phyloP scores from a whole-genome alignment of 768 basidiomycete genomes.

The Exsudoporus frostii region DNA sequence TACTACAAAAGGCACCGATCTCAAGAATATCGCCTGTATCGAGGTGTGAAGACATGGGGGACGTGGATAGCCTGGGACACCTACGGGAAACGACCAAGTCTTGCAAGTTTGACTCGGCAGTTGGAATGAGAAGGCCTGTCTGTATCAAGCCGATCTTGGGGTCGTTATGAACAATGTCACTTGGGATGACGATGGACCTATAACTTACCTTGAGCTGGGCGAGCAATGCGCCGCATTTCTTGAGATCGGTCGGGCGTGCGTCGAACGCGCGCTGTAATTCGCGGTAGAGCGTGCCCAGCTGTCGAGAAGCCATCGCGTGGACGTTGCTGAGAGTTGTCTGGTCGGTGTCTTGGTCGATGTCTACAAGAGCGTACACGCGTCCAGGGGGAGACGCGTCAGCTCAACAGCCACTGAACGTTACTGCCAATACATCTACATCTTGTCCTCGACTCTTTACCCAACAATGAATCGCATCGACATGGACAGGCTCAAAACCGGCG shows the following conservation, averaged over 20 bases:
- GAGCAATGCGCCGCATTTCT: slow-evolving; percentile 60
- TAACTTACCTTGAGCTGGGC: slow-evolving; percentile 68
- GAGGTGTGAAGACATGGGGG: neutral
- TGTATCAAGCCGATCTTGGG: slow-evolving; percentile 73
- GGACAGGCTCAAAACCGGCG: slow-evolving; percentile 85
- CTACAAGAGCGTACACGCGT: slow-evolving; percentile 29
- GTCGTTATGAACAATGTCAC: neutral
- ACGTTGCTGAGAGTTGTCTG: neutral
- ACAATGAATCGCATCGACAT: slow-evolving; percentile 73
- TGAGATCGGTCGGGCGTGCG: slow-evolving; percentile 62
- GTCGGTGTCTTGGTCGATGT: no score
- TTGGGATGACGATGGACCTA: neutral
- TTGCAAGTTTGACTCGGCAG: slow-evolving; percentile 54
- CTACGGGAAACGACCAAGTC: slow-evolving; percentile 75
- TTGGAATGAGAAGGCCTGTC: slow-evolving; percentile 73
- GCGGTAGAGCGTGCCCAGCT: slow-evolving; percentile 59
- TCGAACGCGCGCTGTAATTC: slow-evolving; percentile 67
- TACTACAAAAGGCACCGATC: slow-evolving; percentile 92
- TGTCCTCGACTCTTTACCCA: slow-evolving; percentile 19
- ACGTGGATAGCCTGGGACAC: slow-evolving; percentile 26
- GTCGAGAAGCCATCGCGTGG: slow-evolving; percentile 45
- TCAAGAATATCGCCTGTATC: slow-evolving; percentile 86
- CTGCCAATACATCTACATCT: neutral
- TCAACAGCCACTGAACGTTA: slow-evolving; percentile 15
- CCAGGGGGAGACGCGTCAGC: slow-evolving; percentile 52